Percentiles rank a stretch among this genome's conserved stretches.
phyloP scores from a whole-genome alignment of 1,139 yeast species.

The Yamadazyma taylorii region DNA sequence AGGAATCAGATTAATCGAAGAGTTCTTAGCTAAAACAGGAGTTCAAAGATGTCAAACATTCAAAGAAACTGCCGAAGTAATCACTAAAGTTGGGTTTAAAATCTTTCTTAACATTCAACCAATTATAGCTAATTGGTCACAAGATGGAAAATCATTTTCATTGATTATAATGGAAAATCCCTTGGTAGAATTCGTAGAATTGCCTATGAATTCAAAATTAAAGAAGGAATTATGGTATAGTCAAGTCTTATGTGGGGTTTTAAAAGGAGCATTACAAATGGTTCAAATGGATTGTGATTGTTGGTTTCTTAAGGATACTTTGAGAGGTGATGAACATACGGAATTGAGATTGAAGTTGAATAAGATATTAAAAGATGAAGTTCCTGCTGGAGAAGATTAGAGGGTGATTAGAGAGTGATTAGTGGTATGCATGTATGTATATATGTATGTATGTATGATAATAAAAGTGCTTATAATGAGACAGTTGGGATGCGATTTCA shows the following conservation, averaged over 20 bases:
- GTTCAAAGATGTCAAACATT: constrained; percentile 77
- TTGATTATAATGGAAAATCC: constrained; percentile 83
- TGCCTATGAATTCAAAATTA: constrained; percentile 76
- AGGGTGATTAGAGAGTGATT: no score
- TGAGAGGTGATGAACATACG: constrained; percentile 81
- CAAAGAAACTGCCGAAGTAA: constrained; percentile 84
- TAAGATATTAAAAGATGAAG: constrained; percentile 82
- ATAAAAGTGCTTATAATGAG: no score
- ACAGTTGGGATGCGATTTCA: no score
- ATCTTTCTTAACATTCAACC: constrained; percentile 86
- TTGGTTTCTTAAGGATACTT: constrained; percentile 71
- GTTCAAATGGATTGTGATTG: constrained; percentile 92
- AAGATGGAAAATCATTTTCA: constrained; percentile 73
- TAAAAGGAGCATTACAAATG: constrained; percentile 92
- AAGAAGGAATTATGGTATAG: constrained; percentile 85
- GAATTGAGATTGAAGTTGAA: constrained; percentile 75
- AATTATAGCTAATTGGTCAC: constrained; percentile 70
- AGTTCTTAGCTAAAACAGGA: constrained; percentile 84
- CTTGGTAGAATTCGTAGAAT: constrained; percentile 89
- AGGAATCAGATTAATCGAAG: constrained; percentile 89
- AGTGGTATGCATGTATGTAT: not conserved
- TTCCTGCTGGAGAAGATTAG: constrained; percentile 96
- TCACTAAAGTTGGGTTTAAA: constrained; percentile 86
- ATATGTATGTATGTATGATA: no score
- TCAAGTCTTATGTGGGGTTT: constrained; percentile 84